These are phyloP conservation scores for button mushroom (Agaricus bisporus) DNA, from an alignment of 768 basidiomycete species.

Conservation along the genomic window DNA sequence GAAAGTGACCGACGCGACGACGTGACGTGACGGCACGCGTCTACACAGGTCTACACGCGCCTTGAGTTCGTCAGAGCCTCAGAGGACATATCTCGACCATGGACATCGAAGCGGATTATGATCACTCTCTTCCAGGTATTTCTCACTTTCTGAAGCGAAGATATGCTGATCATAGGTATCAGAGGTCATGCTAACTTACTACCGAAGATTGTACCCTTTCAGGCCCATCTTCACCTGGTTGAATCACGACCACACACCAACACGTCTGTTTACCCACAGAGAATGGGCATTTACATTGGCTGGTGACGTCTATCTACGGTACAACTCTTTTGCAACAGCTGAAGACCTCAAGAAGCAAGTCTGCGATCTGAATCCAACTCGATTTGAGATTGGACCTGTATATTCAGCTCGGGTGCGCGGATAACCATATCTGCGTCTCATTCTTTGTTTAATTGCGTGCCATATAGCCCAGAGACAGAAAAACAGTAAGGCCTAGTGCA, in stretches of 20 bases:
- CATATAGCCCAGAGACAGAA: conserved; percentile 80
- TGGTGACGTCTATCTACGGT: conserved; percentile 90
- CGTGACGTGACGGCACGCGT: too few species aligned
- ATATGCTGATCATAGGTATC: neutral
- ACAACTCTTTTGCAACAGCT: conserved; percentile 79
- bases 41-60: too few species aligned
- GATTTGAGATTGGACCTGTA: conserved; percentile 96
- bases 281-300: conserved; percentile 94
- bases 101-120: conserved; percentile 9
- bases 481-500: conserved; percentile 60
- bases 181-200: conserved; percentile 63
- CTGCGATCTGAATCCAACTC: conserved; percentile 76
- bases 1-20: too few species aligned
- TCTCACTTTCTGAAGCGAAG: neutral
- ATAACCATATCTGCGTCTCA: neutral
- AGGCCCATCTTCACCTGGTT: conserved; percentile 92
- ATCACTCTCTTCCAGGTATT: conserved; percentile 9
- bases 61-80: too few species aligned
- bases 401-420: conserved; percentile 74
- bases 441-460: neutral
- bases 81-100: neutral
- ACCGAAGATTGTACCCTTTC: conserved; percentile 90
- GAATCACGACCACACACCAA: conserved; percentile 81
- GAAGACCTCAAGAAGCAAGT: conserved; percentile 94
- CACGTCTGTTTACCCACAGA: conserved; percentile 82